Evolutionary conservation across 1,139 yeast species (phyloP), one percentile per base, ranked within the genome.

Genomic region (Yamadazyma triangularis): DNA sequence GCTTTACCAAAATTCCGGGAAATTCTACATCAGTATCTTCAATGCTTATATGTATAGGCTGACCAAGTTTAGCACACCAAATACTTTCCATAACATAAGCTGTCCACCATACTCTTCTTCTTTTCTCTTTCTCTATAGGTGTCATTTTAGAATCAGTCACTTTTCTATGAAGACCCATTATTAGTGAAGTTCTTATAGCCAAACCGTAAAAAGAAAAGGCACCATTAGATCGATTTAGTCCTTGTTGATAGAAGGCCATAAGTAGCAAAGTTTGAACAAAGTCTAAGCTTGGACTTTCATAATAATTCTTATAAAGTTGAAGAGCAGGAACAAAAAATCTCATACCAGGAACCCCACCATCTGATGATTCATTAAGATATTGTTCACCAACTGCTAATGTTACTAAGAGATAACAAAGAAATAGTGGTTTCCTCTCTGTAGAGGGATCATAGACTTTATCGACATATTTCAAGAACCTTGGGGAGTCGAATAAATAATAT

Each of bases 51-150:
- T 40, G 43, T 13, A 40, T 25, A 4, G 40, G 39, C 13, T 37
- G 41, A 15, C 43, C 41, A 13, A 40, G 22, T 27, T 37, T 39
- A 4, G 42, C 34, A 13, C 34, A 33, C 44, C 44, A 40, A 12
- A 37, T 24, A 16, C 34, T 31, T 27, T 40, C 44, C 30, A 40
- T 24, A 3, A 38, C 28, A 24, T 37, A 39, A 14, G 33, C 29
- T 3, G 43, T 34, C 44, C 44, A 39, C 44, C 44, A 40, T n/a
- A 40, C 40, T 27, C 42, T 24, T 19, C 29, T 34, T 5, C 40
- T 24, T 19, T 38, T 36, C 25, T 40, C 44, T 16, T 20, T 30
- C 13, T 34, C 41, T 4, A 12, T 19, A 2, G 24, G 11, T 4
- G 34, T 11, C 11, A 33, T 21, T 4, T 13, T 18, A n/a, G 30